Percentiles rank a stretch among this genome's conserved stretches.
Conservation (phyloP, 768 basidiomycete genomes). For the Macrocybe gigantea region DNA sequence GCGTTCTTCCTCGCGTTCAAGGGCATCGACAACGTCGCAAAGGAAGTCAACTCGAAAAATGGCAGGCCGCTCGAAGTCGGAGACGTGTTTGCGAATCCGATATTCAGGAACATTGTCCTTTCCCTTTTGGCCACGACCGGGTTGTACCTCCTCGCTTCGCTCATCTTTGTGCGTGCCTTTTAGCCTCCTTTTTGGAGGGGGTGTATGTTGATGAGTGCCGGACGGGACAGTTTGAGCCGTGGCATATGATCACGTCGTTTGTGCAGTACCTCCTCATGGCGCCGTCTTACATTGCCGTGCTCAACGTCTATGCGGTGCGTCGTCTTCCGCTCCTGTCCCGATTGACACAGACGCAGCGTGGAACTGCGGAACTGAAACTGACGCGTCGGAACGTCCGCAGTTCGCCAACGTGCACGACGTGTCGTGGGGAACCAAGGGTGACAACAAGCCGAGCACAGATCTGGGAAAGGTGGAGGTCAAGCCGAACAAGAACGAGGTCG, state of each 20-base stretch:
- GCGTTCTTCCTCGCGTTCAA: constrained; percentile 83
- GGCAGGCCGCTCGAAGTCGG: constrained; percentile 42
- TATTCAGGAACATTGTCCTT: constrained; percentile 83
- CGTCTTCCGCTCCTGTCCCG: neutral
- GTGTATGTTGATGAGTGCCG: neutral
- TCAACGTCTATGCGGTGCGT: constrained; percentile 83
- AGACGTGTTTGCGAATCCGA: constrained; percentile 69
- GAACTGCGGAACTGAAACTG: no score
- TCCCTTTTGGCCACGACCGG: constrained; percentile 87
- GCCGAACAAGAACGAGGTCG: constrained; percentile 69
- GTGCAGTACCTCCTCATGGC: constrained; percentile 89
- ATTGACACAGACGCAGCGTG: no score
- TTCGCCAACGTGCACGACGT: constrained; percentile 90
- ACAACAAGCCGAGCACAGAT: constrained; percentile 80
- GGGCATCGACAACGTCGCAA: constrained; percentile 58
- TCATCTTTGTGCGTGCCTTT: constrained; percentile 72
- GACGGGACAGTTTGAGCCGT: constrained; percentile 76
- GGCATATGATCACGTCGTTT: constrained; percentile 98
- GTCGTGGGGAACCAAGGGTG: constrained; percentile 95
- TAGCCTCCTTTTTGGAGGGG: neutral
- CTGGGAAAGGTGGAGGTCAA: constrained; percentile 49
- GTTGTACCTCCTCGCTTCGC: constrained; percentile 74
- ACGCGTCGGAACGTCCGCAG: constrained; percentile 22
- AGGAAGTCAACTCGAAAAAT: constrained; percentile 17
- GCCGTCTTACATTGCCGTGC: constrained; percentile 88